Evolutionary conservation across 2,329 filamentous ascomycete genomes (phyloP).

Genomic region (Xylaria sp.): DNA sequence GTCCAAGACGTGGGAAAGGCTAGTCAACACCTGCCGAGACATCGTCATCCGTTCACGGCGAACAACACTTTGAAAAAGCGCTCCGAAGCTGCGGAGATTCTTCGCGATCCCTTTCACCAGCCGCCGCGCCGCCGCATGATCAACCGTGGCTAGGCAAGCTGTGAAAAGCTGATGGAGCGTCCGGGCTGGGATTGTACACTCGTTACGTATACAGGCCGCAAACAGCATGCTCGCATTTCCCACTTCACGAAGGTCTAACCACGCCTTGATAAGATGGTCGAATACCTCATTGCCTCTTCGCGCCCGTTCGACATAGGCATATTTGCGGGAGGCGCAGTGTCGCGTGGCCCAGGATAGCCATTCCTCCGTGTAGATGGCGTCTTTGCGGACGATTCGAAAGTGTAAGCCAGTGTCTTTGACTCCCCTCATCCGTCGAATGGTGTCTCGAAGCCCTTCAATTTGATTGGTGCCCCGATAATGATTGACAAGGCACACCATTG

Average conservation of each 20-base stretch:
- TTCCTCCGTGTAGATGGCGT: conserved; percentile 33
- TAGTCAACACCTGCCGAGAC: conserved; percentile 23
- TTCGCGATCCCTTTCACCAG: conserved; percentile 31
- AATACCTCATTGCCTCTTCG: conserved; percentile 44
- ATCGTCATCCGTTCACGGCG: conserved; percentile 14
- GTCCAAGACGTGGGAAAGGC: conserved; percentile 30
- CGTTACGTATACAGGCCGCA: conserved; percentile 32
- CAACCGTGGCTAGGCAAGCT: conserved; percentile 26
- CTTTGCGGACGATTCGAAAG: conserved; percentile 32
- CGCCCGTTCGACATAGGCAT: conserved; percentile 43
- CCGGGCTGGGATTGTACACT: conserved; percentile 21
- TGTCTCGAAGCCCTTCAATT: conserved; percentile 46
- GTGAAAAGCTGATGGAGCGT: conserved; percentile 33
- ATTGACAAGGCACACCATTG: conserved; percentile 52
- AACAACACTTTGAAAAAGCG: conserved; percentile 23
- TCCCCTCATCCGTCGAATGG: conserved; percentile 51
- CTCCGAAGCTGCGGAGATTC: conserved; percentile 24
- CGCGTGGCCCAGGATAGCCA: conserved; percentile 25
- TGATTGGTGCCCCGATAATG: conserved; percentile 51
- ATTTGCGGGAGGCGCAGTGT: conserved; percentile 37
- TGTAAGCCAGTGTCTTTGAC: conserved; percentile 37
- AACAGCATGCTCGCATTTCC: conserved; percentile 33
- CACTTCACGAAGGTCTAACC: conserved; percentile 48
- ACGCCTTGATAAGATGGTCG: conserved; percentile 50
- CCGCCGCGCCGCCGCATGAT: conserved; percentile 28